Conservation (phyloP, 371 early-diverging fungal genomes). For the Syncephalastrum sp. region DNA sequence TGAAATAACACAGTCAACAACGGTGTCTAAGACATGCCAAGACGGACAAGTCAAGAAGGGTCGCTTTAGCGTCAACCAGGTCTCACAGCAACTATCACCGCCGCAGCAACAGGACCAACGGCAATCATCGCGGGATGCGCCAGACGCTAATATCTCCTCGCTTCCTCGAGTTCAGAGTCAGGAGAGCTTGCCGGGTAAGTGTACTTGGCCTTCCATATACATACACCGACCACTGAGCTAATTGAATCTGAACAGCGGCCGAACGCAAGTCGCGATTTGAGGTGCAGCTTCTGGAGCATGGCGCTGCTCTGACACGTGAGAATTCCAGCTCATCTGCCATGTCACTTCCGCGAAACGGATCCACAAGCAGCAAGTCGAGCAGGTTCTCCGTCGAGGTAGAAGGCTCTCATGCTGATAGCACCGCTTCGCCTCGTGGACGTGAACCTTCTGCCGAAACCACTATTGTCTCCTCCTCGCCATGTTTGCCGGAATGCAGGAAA, state of each 20-base stretch:
- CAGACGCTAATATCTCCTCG: conserved; percentile 9
- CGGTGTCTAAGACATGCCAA: conserved; percentile 6
- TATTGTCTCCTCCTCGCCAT: conserved; percentile 7
- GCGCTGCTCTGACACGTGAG: conserved; percentile 32
- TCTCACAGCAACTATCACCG: conserved; percentile 1
- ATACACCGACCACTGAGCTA: not conserved
- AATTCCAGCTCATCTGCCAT: conserved; percentile 36
- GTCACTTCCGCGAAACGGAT: conserved; percentile 18
- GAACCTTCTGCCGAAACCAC: conserved; percentile 9
- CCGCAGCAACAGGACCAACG: not conserved
- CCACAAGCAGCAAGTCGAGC: conserved; percentile 22
- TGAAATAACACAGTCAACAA: conserved; percentile 1
- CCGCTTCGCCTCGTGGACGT: not conserved
- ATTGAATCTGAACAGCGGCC: not conserved
- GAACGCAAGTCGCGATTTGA: conserved; percentile 26
- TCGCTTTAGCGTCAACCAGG: conserved; percentile 60
- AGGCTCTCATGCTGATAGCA: conserved; percentile 9
- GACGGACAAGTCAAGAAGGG: conserved; percentile 57
- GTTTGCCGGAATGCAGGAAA: conserved; percentile 34
- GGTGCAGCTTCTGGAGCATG: conserved; percentile 9
- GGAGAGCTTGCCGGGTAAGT: conserved; percentile 13
- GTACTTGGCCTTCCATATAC: not conserved
- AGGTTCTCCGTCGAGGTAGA: conserved; percentile 26
- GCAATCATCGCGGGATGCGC: not conserved
- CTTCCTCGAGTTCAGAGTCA: conserved; percentile 15